Evolutionary conservation across 2,329 filamentous ascomycete genomes (phyloP), one percentile per base, ranked within the genome.

Genomic region (Aaosphaeria pasadenensis): DNA sequence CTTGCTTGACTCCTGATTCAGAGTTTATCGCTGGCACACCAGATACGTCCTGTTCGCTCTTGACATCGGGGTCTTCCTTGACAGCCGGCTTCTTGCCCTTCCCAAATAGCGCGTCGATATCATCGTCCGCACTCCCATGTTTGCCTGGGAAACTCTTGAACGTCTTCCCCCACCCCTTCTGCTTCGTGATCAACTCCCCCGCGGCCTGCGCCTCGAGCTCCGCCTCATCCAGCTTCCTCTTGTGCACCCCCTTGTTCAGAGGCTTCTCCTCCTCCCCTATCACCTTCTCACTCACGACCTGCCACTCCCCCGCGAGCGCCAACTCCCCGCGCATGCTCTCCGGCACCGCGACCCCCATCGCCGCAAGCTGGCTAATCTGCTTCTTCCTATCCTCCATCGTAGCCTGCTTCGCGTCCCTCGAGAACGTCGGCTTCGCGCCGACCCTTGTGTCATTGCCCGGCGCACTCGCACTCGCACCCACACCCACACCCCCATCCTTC

Each of bases 231-330:
- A 73, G 58, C 50, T 83, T 82, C 24, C 86, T 74, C 68, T 89
- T 90, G 41, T 80, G 74, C 13, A 86, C 77, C 1, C 84, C 84
- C 30, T 76, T 74, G 7, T 79, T 80, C 40, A 74, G 50, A 6
- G 48, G 65, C 40, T 75, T 74, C 46, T 79, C 75, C 6, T 75
- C 70, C 30, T 71, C 69, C 5, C 69, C 68, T 7, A 66, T 74
- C 11, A 76, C 57, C 39, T 58, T 49, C 77, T 40, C 83, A 78
- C 57, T 59, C 38, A 89, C 81, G 5, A 81, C 83, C 49, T 89
- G 84, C 92, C 92, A 99, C 45, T 95, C 88, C 31, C 94, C 90
- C 4, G 87, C 85, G 75, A 96, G 84, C 5, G 91, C 91, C 82
- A 96, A 84, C 50, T 94, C 89, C 2, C 81, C 78, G 50, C 89